Base-by-base conservation (phyloP, 768 basidiomycete genomes). In the Aureoboletus auriporus region DNA sequence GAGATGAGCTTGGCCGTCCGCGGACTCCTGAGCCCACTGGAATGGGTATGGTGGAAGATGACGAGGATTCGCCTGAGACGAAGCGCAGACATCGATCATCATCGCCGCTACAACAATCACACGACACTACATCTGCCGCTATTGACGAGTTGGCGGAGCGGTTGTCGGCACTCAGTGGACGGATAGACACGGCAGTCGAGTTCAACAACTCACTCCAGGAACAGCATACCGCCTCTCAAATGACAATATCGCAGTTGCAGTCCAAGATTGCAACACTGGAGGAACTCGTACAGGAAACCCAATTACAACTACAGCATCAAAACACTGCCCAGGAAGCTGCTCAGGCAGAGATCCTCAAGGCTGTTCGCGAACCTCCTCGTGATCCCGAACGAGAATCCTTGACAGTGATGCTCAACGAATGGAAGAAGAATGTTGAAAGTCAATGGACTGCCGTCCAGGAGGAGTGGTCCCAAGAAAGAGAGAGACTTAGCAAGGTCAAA, bases 391-490 rank as follows among this genome's bases (percentile, higher is more conserved):
- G 69, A 11, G 78, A 79, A 30, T 74, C 75, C 0, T 63, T 84
- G 35, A 78, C 74, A 11, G 69, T 72, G 17, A 74, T 84, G 63
- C 69, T 86, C 28, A 68, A 72, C 16, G 80, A 84, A 36, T 93
- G 90, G 89, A 86, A 85, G 64, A 82, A 80, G 59, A 73, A 71
- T 10, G 81, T 93, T 20, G 91, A 93, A 57, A 86, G 83, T 8
- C 80, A 84, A 42, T 93, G 90, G 90, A 77, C 71, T 31, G 70
- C 67, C 27, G 83, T 93, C 29, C 80, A 84, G 57, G 84, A 89
- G 55, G 86, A 88, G 47, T 96, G 92, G 92, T 76, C 75, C 2
- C 73, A 78, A 33, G 93, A 96, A 66, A 75, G 92, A 5, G 85
- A 86, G 51, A 75, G 89, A 16, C 73, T 96, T 10, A 73, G 75